phyloP scores from a whole-genome alignment of 1,284 basidiomycete species.

The Singerocomus rubriflavus region DNA sequence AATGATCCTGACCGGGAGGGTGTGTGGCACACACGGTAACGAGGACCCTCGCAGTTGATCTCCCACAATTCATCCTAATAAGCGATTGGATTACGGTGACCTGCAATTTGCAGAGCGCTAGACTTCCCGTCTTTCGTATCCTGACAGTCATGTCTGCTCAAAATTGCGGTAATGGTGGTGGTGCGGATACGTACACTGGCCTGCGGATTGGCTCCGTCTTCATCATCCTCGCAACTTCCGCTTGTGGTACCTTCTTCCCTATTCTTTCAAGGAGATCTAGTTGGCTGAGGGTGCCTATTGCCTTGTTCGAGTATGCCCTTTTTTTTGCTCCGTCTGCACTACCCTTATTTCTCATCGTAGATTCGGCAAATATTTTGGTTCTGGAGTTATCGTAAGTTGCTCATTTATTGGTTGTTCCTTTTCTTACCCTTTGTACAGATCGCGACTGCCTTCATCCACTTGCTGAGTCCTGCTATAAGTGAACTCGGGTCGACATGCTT shows the following conservation, averaged over 20 bases:
- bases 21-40: conserved; percentile 2
- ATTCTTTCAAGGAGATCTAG: conserved; percentile 65
- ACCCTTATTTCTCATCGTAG: conserved; percentile 36
- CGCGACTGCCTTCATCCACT: conserved; percentile 89
- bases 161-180: conserved; percentile 36
- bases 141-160: conserved; percentile 21
- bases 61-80: conserved; percentile 19
- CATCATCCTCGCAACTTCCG: conserved; percentile 73
- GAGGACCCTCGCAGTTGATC: conserved; percentile 28
- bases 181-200: conserved; percentile 35
- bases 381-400: conserved; percentile 77
- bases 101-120: background rate
- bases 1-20: conserved; percentile 22
- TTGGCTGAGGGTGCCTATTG: conserved; percentile 59
- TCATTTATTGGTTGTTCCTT: conserved; percentile 7
- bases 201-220: conserved; percentile 86
- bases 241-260: conserved; percentile 79
- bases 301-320: conserved; percentile 62
- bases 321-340: background rate
- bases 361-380: conserved; percentile 95
- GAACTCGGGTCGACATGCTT: conserved; percentile 75
- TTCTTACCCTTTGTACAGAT: conserved; percentile 49
- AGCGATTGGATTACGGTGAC: background rate
- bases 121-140: background rate
- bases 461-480: conserved; percentile 73